Evolutionary conservation across 2,329 filamentous ascomycete genomes (phyloP).

Genomic region (Chrysoporthe austroafricana): DNA sequence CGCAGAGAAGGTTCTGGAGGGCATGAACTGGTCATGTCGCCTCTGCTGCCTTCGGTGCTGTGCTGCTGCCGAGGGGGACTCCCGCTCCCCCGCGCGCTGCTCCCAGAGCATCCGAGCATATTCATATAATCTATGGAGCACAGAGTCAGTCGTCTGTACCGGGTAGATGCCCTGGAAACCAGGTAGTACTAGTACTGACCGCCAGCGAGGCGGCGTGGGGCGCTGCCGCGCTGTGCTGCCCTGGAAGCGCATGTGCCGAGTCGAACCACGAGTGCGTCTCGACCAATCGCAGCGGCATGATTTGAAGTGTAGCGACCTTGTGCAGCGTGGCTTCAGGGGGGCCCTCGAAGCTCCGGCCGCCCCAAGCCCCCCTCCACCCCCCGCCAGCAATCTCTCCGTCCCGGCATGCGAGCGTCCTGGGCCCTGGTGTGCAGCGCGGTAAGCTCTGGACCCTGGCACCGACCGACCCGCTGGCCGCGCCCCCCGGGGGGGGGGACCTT

Average conservation of each 20-base stretch:
- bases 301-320: slow-evolving; percentile 19
- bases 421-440: too few species aligned
- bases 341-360: background rate
- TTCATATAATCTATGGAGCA: too few species aligned
- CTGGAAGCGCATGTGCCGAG: slow-evolving; percentile 15
- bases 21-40: too few species aligned
- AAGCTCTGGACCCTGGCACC: too few species aligned
- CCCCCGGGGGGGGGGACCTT: too few species aligned
- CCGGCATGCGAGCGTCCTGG: too few species aligned
- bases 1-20: too few species aligned
- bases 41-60: background rate
- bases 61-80: too few species aligned
- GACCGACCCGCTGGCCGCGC: too few species aligned
- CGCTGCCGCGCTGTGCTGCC: background rate
- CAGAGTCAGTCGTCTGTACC: too few species aligned
- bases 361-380: background rate
- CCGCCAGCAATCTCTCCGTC: background rate
- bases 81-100: too few species aligned
- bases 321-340: slow-evolving; percentile 19
- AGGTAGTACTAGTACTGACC: background rate
- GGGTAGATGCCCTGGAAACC: background rate
- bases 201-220: slow-evolving; percentile 8
- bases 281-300: slow-evolving; percentile 24
- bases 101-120: too few species aligned
- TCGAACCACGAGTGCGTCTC: slow-evolving; percentile 13